These are phyloP conservation scores for Picea engelmannii DNA, from an alignment of 83 land plant species.

Conservation along the genomic window DNA sequence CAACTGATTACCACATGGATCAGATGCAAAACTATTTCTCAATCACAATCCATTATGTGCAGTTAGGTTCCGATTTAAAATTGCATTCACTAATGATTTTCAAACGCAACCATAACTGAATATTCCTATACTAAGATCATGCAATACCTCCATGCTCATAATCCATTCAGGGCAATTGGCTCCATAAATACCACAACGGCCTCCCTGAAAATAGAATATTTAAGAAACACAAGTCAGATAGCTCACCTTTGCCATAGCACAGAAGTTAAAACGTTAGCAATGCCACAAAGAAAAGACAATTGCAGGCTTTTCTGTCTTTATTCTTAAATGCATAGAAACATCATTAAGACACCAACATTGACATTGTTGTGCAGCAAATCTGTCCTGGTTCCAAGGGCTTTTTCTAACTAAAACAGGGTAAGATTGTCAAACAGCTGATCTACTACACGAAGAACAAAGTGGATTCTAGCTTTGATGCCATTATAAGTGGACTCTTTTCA, in stretches of 20 bases:
- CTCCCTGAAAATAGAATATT: conserved; percentile 56
- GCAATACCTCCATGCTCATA: conserved; percentile 88
- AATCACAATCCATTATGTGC: neutral
- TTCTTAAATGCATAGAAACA: neutral
- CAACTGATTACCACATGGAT: neutral
- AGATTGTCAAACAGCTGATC: neutral
- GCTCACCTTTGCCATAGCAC: neutral
- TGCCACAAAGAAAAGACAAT: neutral
- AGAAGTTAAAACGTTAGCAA: neutral
- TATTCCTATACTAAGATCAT: neutral
- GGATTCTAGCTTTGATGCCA: too few relatives aligned
- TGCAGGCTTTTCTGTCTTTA: neutral
- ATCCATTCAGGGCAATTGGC: conserved; percentile 94
- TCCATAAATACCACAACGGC: conserved; percentile 94
- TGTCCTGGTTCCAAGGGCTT: neutral
- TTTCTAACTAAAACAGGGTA: neutral
- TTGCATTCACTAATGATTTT: too few relatives aligned
- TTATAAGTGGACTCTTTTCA: too few relatives aligned
- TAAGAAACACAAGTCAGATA: neutral
- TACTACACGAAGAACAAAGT: neutral
- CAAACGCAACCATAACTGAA: neutral
- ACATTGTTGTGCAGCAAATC: neutral
- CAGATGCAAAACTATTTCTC: neutral
- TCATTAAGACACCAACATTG: neutral
- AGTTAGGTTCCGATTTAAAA: too few relatives aligned